Conservation (phyloP, 1,284 basidiomycete genomes). For the Phellopilus nigrolimitatus region DNA sequence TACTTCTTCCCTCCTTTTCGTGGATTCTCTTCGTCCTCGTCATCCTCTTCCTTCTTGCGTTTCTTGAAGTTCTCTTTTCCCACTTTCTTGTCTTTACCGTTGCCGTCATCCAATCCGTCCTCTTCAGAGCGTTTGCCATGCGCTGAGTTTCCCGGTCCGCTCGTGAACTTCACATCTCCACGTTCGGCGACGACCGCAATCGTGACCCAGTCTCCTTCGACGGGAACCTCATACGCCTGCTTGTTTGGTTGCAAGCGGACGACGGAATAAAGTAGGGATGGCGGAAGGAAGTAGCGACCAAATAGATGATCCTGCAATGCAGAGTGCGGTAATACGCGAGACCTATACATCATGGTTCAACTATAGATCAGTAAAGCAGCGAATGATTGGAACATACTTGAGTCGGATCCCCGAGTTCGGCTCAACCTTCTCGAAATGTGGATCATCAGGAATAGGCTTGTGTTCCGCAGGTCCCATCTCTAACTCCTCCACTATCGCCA, state of each 20-base stretch:
- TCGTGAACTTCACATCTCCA: conserved; percentile 64
- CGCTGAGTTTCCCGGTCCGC: conserved; percentile 47
- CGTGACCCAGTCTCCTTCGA: conserved; percentile 88
- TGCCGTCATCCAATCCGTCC: conserved; percentile 21
- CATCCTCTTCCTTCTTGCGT: conserved; percentile 25
- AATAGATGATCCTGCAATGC: conserved; percentile 79
- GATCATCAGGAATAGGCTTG: conserved; percentile 60
- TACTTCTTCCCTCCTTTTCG: conserved; percentile 70
- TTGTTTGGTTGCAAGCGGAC: conserved; percentile 74
- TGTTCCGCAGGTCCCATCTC: conserved; percentile 72
- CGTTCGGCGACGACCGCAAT: conserved; percentile 88
- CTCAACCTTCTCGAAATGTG: conserved; percentile 70
- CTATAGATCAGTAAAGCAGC: too few species aligned
- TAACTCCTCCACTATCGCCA: conserved; percentile 73
- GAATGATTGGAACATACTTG: conserved; percentile 45
- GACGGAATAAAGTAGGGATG: conserved; percentile 83
- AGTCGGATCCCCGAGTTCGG: conserved; percentile 86
- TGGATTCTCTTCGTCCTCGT: conserved; percentile 32
- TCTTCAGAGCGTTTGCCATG: conserved; percentile 41
- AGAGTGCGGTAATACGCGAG: conserved; percentile 68
- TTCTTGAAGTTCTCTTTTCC: background rate
- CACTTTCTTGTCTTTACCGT: conserved; percentile 4
- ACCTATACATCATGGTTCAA: too few species aligned
- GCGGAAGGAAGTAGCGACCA: conserved; percentile 83
- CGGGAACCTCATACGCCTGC: conserved; percentile 84